Conservation (phyloP, 1,284 basidiomycete species). For the Papiliotrema flavescens region DNA sequence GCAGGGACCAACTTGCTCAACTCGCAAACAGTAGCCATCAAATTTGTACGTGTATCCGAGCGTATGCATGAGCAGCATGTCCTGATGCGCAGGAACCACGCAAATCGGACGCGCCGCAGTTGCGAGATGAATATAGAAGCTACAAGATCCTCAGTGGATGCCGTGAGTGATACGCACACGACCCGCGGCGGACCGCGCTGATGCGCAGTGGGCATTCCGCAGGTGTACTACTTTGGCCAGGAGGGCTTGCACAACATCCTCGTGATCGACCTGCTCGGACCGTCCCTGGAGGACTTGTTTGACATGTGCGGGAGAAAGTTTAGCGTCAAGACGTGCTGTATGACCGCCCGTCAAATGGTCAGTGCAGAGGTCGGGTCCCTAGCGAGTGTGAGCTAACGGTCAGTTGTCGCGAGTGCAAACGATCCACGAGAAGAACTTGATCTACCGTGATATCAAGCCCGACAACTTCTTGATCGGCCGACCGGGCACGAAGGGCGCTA, state of each 20-base stretch:
- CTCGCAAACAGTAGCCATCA: slow-evolving; percentile 94
- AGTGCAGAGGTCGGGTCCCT: slow-evolving; percentile 27
- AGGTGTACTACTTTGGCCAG: slow-evolving; percentile 96
- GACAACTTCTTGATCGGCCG: slow-evolving; percentile 95
- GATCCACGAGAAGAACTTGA: slow-evolving; percentile 95
- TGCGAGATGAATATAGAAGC: slow-evolving; percentile 93
- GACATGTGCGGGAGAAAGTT: slow-evolving; percentile 96
- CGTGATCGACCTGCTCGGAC: slow-evolving; percentile 91
- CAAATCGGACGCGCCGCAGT: slow-evolving; percentile 93
- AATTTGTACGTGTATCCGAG: slow-evolving; percentile 69
- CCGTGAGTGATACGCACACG: slow-evolving; percentile 57
- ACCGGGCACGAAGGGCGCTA: slow-evolving; percentile 79
- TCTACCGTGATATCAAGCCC: slow-evolving; percentile 96
- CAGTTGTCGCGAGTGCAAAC: slow-evolving; percentile 86
- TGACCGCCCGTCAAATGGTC: slow-evolving; percentile 96
- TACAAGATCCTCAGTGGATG: slow-evolving; percentile 93
- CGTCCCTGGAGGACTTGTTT: slow-evolving; percentile 89
- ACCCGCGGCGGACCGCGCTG: slow-evolving; percentile 3
- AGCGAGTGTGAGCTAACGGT: not conserved
- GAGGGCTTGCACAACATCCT: slow-evolving; percentile 97
- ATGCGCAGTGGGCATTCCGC: slow-evolving; percentile 73
- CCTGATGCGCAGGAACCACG: slow-evolving; percentile 70
- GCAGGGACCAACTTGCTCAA: slow-evolving; percentile 90
- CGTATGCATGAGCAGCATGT: not conserved
- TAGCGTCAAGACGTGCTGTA: slow-evolving; percentile 90